Conservation (phyloP, 1,284 basidiomycete species). For the Cutaneotrichosporon sp. region DNA sequence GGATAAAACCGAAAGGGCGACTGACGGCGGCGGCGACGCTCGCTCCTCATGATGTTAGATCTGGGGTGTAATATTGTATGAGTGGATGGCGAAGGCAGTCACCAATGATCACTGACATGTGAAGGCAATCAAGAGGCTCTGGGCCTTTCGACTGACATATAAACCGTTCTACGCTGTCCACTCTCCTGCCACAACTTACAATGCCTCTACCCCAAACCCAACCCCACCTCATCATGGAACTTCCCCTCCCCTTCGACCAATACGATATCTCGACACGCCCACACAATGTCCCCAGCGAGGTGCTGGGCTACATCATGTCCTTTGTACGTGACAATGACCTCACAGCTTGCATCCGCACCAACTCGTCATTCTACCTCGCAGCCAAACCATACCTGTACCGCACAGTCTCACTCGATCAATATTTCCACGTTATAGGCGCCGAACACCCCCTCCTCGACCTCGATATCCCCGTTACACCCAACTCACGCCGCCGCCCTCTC, state of each 20-base stretch:
- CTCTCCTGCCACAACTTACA: background rate
- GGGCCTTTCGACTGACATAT: background rate
- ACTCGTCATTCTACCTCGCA: slow-evolving; percentile 10
- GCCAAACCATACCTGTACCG: slow-evolving; percentile 7
- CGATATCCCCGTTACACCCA: background rate
- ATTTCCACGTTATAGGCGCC: background rate
- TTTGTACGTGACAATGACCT: background rate
- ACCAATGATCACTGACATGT: background rate
- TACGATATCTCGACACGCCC: background rate
- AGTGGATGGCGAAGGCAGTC: background rate
- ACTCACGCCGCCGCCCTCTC: background rate
- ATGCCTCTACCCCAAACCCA: background rate
- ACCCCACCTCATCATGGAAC: background rate
- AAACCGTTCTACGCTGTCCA: background rate
- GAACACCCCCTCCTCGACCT: slow-evolving; percentile 1
- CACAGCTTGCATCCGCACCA: background rate
- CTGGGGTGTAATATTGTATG: background rate
- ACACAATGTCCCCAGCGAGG: background rate
- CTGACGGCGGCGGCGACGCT: background rate
- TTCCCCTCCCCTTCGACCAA: background rate
- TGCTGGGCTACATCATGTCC: background rate
- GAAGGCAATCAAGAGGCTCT: background rate
- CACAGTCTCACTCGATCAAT: background rate
- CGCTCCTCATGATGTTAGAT: background rate
- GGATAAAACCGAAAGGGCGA: too few relatives aligned